Base-by-base conservation (phyloP, 306 rosid genomes). In the Calophaca sinica region DNA sequence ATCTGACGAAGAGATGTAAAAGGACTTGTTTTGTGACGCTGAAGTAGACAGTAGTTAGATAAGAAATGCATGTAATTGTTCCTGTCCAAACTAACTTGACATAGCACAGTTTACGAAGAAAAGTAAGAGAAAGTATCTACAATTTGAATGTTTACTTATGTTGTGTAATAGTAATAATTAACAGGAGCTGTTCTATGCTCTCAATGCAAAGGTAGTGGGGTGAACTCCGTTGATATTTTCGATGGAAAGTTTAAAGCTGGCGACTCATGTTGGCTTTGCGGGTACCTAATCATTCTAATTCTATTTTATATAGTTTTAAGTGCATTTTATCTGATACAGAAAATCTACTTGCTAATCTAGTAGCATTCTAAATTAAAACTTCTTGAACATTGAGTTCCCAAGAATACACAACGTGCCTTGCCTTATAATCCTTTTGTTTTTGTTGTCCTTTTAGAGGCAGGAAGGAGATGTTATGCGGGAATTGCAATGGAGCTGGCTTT, bases 401-500 rank as follows among this genome's bases (percentile, higher is more conserved):
- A 20, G 26, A 20, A 20, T 20, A 20, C 26, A 20, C 0, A 20
- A 20, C 26, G 26, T 20, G 26, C 26, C 1, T 20, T 20, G 26
- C 26, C 1, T 36, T 12, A 45, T 52, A 13, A 6, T 48, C 8
- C 20, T 7, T 8, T 12, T 20, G n/a, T 33, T n/a, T 13, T 42
- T 3, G 0, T n/a, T 9, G n/a, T 7, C 5, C 36, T 55, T 78
- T 0, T 82, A 86, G 90, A 44, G 87, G 87, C 46, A 81, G 81
- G 60, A 84, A 81, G 68, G 88, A 86, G 44, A 84, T 81, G 79
- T 32, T 86, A 60, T 84, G 86, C 69, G 90, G 90, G 45, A 87
- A 82, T 76, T 84, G 90, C 85, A 87, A 87, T 62, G 90, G 88
- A 68, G 86, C 86, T 11, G 90, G 88, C 39, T 87, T 87, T 53